Evolutionary conservation across 768 basidiomycete species (phyloP), one percentile per base, ranked within the genome.

Genomic region (Boletus speciosus): DNA sequence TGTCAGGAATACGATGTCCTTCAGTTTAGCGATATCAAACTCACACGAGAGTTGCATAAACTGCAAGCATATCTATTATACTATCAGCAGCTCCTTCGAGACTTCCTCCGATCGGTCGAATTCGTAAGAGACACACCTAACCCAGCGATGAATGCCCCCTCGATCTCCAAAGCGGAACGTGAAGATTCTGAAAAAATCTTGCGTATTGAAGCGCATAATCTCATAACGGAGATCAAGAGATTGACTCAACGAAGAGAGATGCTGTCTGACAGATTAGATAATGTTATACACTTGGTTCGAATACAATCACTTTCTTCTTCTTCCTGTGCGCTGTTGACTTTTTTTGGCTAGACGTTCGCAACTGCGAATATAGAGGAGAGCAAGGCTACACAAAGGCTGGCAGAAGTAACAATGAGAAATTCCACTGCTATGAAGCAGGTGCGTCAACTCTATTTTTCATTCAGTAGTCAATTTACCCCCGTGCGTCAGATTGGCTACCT

Each of bases 41-140:
- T 77, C 55, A 70, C 81, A 7, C 78, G 77, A 47, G 78, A 83
- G 61, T 69, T 85, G 11, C 81, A 84, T 60, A 74, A 75, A 51
- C 63, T 84, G 12, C 79, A 80, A 43, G 81, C 82, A 1, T 78
- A 81, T 63, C 68, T 83, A 11, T 63, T 83, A 39, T 76, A 82
- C 57, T 82, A 82, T 61, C 72, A 74, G 10, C 75, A 77, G 8
- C 75, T 84, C 16, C 73, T 84, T 36, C 72, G 75, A 19, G 80
- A 84, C 55, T 83, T 84, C 66, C 64, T 64, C n/a, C 78, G 78
- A 43, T 73, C 78, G 0, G 74, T 84, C 6, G 54, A 63, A 3
- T 85, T 85, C 57, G 66, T 85, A 2, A 63, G 62, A 23, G 62
- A 76, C 5, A 81, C 77, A 0, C 78, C 75, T 1, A 80, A 83